Conservation (phyloP, 148 eudicot genomes). For the Silene uniflora region DNA sequence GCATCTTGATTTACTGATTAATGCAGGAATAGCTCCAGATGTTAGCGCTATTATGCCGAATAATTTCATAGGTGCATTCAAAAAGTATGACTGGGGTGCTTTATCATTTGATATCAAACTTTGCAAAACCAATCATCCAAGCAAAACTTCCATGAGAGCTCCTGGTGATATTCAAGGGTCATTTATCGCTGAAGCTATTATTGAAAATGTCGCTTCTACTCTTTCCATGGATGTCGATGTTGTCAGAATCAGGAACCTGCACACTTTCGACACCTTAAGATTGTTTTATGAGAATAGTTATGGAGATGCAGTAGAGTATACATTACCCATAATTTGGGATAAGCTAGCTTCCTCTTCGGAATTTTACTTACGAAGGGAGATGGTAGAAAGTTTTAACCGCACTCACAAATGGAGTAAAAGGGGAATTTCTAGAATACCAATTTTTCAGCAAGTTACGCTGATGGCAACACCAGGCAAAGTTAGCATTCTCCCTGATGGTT, state of each 20-base stretch:
- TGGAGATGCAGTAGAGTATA: constrained; percentile 61
- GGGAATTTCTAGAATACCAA: constrained; percentile 79
- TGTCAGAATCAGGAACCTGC: constrained; percentile 65
- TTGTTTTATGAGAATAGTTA: constrained; percentile 43
- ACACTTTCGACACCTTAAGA: constrained; percentile 53
- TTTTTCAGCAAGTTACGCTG: constrained; percentile 43
- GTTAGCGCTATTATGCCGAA: constrained; percentile 58
- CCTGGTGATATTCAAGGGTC: constrained; percentile 86
- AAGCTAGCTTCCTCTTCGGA: constrained; percentile 52
- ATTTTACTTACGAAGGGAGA: constrained; percentile 37
- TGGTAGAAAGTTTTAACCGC: constrained; percentile 42
- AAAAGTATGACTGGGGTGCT: constrained; percentile 89
- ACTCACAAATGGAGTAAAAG: constrained; percentile 59
- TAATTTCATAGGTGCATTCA: constrained; percentile 40
- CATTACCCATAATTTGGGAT: constrained; percentile 72
- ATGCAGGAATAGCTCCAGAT: constrained; percentile 57
- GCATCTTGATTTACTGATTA: constrained; percentile 55
- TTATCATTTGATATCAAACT: constrained; percentile 66
- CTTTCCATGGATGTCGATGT: constrained; percentile 63
- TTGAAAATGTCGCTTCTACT: constrained; percentile 71
- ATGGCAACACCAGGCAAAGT: constrained; percentile 79
- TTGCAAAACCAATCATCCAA: constrained; percentile 81
- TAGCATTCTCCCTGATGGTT: constrained; percentile 76
- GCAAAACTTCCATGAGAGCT: constrained; percentile 80
- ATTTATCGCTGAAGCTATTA: constrained; percentile 76